Percentiles rank a stretch among this genome's conserved stretches.
Evolutionary conservation across 345 rosid genomes (phyloP).

Genomic region (Cochlearia excelsa): DNA sequence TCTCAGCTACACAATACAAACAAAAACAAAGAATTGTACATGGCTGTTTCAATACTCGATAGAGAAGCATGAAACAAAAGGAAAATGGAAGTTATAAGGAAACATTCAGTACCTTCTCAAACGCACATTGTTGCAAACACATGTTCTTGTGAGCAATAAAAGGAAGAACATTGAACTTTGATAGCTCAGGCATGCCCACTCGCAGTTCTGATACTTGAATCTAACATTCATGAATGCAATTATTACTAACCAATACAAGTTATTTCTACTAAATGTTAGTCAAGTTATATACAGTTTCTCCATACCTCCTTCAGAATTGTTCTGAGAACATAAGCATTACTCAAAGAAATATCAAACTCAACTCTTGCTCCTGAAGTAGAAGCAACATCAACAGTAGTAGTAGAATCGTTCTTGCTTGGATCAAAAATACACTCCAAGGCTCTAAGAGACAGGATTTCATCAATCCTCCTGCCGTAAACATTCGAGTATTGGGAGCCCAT

Average conservation of each 20-base stretch:
- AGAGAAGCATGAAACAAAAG: background rate
- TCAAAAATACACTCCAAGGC: constrained; percentile 10
- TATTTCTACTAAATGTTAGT: background rate
- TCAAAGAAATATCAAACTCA: constrained; percentile 15
- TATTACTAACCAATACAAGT: background rate
- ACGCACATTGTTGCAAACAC: constrained; percentile 29
- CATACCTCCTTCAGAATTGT: constrained; percentile 4
- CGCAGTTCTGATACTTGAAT: constrained; percentile 27
- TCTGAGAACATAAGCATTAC: constrained; percentile 4
- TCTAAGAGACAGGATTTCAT: constrained; percentile 20
- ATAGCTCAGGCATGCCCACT: constrained; percentile 31
- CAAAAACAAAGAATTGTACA: background rate
- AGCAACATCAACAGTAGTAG: background rate
- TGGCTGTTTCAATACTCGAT: background rate
- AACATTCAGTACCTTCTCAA: constrained; percentile 30
- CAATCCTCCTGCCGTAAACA: constrained; percentile 11
- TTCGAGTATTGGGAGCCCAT: background rate
- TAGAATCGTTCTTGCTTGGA: background rate
- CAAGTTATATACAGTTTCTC: background rate
- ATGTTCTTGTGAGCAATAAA: constrained; percentile 36
- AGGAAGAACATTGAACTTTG: constrained; percentile 32
- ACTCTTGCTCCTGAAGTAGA: constrained; percentile 1
- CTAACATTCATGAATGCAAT: constrained; percentile 17
- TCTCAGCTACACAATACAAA: constrained; percentile 24
- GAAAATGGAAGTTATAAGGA: background rate